These are phyloP conservation scores for Geranium brycei DNA, from an alignment of 345 rosid genomes.

Conservation along the genomic window DNA sequence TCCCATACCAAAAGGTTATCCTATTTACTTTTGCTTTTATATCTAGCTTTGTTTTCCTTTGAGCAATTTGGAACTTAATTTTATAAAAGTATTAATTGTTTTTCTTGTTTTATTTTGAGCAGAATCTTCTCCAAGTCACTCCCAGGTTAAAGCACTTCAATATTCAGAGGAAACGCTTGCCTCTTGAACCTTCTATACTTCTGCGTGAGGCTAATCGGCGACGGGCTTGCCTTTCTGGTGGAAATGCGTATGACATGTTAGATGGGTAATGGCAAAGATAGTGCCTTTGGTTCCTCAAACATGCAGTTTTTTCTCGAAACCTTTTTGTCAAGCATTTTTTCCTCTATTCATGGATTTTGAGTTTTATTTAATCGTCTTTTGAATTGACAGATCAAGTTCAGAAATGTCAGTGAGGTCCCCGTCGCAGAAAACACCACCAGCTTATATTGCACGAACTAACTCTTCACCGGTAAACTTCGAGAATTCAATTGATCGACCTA, in stretches of 20 bases:
- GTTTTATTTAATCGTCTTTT: slow-evolving; percentile 20
- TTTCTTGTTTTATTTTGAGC: slow-evolving; percentile 10
- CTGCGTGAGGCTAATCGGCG: slow-evolving; percentile 90
- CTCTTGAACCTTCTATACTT: slow-evolving; percentile 90
- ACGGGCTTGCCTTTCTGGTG: slow-evolving; percentile 96
- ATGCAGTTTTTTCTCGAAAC: slow-evolving; percentile 5
- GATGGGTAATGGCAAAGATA: slow-evolving; percentile 21
- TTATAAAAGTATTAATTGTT: no score
- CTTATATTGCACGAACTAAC: slow-evolving; percentile 54
- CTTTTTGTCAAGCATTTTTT: slow-evolving; percentile 3
- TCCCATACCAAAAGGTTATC: no score
- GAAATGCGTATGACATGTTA: slow-evolving; percentile 59
- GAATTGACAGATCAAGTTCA: slow-evolving; percentile 52
- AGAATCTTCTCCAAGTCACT: slow-evolving; percentile 75
- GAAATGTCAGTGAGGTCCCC: slow-evolving; percentile 23
- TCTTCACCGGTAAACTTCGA: slow-evolving; percentile 81
- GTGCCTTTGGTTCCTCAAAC: slow-evolving; percentile 1
- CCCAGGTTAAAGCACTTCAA: slow-evolving; percentile 66
- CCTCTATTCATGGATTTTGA: slow-evolving; percentile 5
- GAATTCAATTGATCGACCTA: slow-evolving; percentile 71
- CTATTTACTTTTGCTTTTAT: no score
- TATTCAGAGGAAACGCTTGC: slow-evolving; percentile 76
- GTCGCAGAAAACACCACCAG: slow-evolving; percentile 27
- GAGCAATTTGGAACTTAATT: no score
- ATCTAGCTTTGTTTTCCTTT: no score